Evolutionary conservation across 108 stramenopile species (phyloP).

Genomic region (Nannochloropsis gaditana): DNA sequence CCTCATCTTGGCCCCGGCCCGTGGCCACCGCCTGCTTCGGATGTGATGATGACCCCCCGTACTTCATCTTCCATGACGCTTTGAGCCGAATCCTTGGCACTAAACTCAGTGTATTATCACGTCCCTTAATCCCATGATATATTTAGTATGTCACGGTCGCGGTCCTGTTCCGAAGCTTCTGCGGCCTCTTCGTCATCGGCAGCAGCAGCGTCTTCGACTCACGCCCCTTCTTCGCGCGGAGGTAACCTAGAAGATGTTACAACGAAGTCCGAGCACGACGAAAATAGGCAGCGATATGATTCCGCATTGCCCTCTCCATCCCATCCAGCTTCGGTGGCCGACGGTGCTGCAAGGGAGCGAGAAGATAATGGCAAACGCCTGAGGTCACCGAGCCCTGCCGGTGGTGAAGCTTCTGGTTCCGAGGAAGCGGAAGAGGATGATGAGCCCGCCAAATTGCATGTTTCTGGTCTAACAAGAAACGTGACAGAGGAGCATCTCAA

Average conservation of each 20-base stretch:
- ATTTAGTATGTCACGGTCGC: neutral
- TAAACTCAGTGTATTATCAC: no score
- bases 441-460: neutral
- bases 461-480: slow-evolving; percentile 20
- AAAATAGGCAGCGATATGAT: neutral
- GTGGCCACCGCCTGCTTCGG: no score
- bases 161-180: neutral
- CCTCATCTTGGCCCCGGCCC: no score
- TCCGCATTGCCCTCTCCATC: neutral
- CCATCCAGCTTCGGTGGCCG: neutral
- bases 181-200: neutral
- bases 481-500: slow-evolving; percentile 29
- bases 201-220: neutral
- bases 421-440: neutral
- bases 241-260: neutral
- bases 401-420: neutral
- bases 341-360: neutral
- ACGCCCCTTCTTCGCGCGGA: neutral
- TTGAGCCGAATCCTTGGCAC: no score
- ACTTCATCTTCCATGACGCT: no score
- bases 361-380: neutral
- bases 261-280: neutral
- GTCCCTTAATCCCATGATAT: no score
- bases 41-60: no score
- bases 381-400: neutral